Evolutionary conservation across 805 yeast genomes (phyloP).

Genomic region (Candida railenensis): DNA sequence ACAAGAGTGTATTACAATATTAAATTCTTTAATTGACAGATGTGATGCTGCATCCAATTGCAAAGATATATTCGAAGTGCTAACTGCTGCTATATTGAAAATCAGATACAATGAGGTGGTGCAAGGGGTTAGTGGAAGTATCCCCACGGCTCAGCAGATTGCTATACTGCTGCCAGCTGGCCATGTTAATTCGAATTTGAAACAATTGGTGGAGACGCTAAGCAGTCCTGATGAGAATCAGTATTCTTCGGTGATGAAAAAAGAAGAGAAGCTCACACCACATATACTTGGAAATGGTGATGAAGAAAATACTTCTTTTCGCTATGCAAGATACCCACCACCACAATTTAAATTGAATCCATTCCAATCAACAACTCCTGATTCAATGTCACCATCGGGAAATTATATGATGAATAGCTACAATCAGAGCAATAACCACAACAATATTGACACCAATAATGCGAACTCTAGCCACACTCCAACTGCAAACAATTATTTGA

Average conservation of each 20-base stretch:
- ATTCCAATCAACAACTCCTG: constrained; percentile 4
- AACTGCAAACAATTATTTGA: constrained; percentile 4
- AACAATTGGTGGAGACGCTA: constrained; percentile 25
- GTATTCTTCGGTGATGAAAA: constrained; percentile 27
- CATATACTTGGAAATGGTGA: constrained; percentile 26
- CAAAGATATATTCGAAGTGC: constrained; percentile 65
- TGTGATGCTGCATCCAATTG: constrained; percentile 81
- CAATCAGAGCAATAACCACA: neutral
- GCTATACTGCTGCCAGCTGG: constrained; percentile 31
- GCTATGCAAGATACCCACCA: neutral
- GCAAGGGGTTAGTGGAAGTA: constrained; percentile 17
- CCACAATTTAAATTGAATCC: constrained; percentile 1
- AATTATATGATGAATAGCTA: neutral
- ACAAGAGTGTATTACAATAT: constrained; percentile 53
- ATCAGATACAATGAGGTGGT: constrained; percentile 46
- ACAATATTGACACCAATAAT: neutral
- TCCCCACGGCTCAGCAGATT: constrained; percentile 18
- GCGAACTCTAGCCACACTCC: neutral
- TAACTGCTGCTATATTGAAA: constrained; percentile 69
- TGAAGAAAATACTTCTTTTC: neutral
- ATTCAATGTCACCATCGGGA: neutral
- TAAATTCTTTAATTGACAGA: constrained; percentile 59
- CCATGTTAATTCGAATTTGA: constrained; percentile 38
- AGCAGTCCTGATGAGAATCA: constrained; percentile 18
- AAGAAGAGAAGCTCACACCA: constrained; percentile 39